phyloP scores from a whole-genome alignment of 306 rosid genomes.

The Macrotyloma uniflorum region DNA sequence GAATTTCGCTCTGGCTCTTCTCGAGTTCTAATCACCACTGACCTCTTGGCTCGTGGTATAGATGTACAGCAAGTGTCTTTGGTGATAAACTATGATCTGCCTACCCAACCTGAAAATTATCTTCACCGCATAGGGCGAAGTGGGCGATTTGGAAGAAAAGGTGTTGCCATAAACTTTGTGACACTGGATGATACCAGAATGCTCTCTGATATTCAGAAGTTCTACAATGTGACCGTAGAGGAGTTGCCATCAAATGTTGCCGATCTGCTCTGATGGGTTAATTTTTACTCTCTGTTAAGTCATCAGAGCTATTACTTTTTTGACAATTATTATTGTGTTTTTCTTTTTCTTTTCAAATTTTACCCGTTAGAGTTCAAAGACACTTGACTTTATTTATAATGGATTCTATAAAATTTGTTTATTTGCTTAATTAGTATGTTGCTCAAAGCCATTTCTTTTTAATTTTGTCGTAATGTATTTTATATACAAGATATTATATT shows the following conservation, averaged over 20 bases:
- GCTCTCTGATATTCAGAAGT: slow-evolving; percentile 89
- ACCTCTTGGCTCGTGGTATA: slow-evolving; percentile 93
- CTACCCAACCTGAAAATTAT: slow-evolving; percentile 93
- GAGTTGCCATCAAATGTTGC: slow-evolving; percentile 94
- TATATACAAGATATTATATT: too few relatives aligned
- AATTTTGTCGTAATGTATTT: background rate
- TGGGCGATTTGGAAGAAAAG: slow-evolving; percentile 96
- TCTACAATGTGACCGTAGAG: slow-evolving; percentile 84
- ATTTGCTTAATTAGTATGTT: slow-evolving; percentile 25
- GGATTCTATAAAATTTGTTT: slow-evolving; percentile 36
- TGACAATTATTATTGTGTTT: slow-evolving; percentile 45
- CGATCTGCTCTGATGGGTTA: slow-evolving; percentile 71
- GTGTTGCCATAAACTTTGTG: slow-evolving; percentile 91
- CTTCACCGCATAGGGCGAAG: slow-evolving; percentile 95
- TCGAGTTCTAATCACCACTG: slow-evolving; percentile 90
- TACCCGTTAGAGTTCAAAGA: slow-evolving; percentile 43
- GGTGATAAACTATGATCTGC: slow-evolving; percentile 86
- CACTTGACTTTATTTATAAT: slow-evolving; percentile 46
- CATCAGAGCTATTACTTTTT: slow-evolving; percentile 43
- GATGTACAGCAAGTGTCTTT: slow-evolving; percentile 96
- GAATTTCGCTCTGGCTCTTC: slow-evolving; percentile 96
- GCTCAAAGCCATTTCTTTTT: background rate
- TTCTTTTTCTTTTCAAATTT: slow-evolving; percentile 7
- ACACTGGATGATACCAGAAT: slow-evolving; percentile 73
- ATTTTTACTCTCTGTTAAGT: slow-evolving; percentile 49